Evolutionary conservation across 352 stramenopile species (phyloP).

Genomic region (Peronospora destructor): DNA sequence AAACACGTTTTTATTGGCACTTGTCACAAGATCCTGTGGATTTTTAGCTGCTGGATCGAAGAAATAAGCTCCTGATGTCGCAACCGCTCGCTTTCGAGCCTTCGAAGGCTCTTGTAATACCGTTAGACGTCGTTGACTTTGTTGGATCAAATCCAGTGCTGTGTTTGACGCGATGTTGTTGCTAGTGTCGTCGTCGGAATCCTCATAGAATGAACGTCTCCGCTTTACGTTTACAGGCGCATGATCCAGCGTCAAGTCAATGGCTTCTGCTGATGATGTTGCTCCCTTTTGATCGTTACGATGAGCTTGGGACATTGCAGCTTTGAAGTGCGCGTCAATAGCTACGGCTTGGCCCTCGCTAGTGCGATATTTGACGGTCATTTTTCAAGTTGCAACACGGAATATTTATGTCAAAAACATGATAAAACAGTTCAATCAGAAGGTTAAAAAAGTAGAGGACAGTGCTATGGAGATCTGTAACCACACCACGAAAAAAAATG

Average conservation of each 20-base stretch:
- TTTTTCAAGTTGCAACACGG: too few species aligned
- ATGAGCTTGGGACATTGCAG: conserved; percentile 10
- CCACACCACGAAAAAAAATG: conserved; percentile 33
- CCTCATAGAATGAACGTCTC: conserved; percentile 44
- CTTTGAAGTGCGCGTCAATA: conserved; percentile 55
- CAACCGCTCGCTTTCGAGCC: conserved; percentile 16
- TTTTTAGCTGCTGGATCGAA: conserved; percentile 1
- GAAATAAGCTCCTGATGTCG: not conserved
- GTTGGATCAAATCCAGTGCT: conserved; percentile 44
- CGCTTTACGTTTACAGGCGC: conserved; percentile 9
- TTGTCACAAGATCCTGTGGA: conserved; percentile 32
- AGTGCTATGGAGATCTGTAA: conserved; percentile 32
- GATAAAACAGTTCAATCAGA: too few species aligned
- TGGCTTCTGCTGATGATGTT: conserved; percentile 19
- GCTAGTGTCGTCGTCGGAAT: conserved; percentile 36
- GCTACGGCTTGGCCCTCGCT: conserved; percentile 14
- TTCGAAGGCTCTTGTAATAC: not conserved
- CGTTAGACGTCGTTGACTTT: conserved; percentile 11
- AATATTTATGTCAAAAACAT: too few species aligned
- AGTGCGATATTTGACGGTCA: too few species aligned
- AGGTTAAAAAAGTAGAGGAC: conserved; percentile 7
- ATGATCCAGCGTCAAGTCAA: conserved; percentile 38
- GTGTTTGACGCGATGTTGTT: conserved; percentile 49
- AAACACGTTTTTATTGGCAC: conserved; percentile 62
- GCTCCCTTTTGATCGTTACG: conserved; percentile 3